A percentile compares a stretch with the other conserved stretches of the same genome.
Conservation (phyloP, 2,329 filamentous ascomycete genomes). For the Monascus ruber region DNA sequence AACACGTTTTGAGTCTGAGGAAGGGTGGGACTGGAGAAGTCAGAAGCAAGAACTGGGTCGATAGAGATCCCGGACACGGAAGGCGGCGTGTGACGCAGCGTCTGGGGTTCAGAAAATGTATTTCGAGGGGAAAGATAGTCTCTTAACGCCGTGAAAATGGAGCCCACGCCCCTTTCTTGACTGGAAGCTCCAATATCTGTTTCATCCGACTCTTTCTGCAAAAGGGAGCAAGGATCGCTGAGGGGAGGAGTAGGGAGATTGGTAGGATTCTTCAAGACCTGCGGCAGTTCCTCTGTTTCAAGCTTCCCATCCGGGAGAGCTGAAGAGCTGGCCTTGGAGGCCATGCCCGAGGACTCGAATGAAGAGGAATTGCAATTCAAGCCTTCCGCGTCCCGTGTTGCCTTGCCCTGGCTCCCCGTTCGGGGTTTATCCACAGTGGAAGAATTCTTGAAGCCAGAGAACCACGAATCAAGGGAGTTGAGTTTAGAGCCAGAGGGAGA, state of each 20-base stretch:
- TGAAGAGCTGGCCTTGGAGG: conserved; percentile 16
- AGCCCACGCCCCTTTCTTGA: conserved; percentile 27
- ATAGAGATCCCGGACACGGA: conserved; percentile 56
- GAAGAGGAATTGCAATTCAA: conserved; percentile 20
- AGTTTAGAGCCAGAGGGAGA: conserved; percentile 57
- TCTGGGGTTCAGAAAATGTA: conserved; percentile 20
- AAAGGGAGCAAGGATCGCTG: conserved; percentile 31
- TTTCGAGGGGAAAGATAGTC: conserved; percentile 29
- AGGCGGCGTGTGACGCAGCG: conserved; percentile 36
- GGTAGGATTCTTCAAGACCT: conserved; percentile 18
- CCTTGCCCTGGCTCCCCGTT: conserved; percentile 13
- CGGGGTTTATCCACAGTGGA: conserved; percentile 12
- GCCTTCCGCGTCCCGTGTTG: conserved; percentile 13
- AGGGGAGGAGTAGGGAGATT: conserved; percentile 34
- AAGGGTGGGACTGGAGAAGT: conserved; percentile 58
- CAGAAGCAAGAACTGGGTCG: conserved; percentile 53
- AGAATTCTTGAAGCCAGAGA: conserved; percentile 23
- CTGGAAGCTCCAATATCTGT: conserved; percentile 26
- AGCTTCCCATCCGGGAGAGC: conserved; percentile 13
- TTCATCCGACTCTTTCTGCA: conserved; percentile 33
- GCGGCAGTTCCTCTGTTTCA: conserved; percentile 16
- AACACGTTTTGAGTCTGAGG: conserved; percentile 38
- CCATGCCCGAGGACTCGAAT: conserved; percentile 31
- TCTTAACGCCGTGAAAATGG: conserved; percentile 34
- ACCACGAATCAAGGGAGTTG: conserved; percentile 31